Percentiles rank a stretch among this genome's conserved stretches.
Conservation (phyloP, 2,329 filamentous ascomycete genomes). For the Apiospora aurea region DNA sequence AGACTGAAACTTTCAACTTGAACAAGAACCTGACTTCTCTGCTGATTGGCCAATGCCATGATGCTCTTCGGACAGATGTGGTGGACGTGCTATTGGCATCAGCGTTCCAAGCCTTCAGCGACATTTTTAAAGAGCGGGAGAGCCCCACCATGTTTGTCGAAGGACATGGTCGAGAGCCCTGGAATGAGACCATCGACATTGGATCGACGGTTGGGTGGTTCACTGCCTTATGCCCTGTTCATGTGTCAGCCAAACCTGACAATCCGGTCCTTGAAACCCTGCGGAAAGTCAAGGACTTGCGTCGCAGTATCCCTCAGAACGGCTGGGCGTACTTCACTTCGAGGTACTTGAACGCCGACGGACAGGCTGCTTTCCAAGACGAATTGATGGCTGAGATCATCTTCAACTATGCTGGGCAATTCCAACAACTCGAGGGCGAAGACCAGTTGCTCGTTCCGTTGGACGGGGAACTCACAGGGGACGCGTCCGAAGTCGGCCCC, state of each 20-base stretch:
- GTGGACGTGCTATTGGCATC: conserved; percentile 44
- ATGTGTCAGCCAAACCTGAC: not conserved
- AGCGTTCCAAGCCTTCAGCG: conserved; percentile 40
- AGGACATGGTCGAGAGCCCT: conserved; percentile 49
- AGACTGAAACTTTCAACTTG: conserved; percentile 16
- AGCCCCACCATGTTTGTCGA: conserved; percentile 49
- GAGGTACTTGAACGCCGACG: conserved; percentile 41
- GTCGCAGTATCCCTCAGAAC: conserved; percentile 43
- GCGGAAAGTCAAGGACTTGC: conserved; percentile 43
- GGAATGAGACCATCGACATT: conserved; percentile 41
- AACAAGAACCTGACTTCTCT: conserved; percentile 38
- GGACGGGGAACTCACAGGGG: conserved; percentile 19
- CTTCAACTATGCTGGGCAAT: conserved; percentile 32
- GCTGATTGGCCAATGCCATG: conserved; percentile 32
- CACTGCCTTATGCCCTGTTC: conserved; percentile 48
- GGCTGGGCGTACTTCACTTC: conserved; percentile 48
- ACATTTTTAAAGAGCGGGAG: conserved; percentile 40
- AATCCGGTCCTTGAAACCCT: not conserved
- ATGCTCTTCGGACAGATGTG: conserved; percentile 38
- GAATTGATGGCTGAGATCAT: conserved; percentile 49
- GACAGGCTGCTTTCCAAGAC: conserved; percentile 40
- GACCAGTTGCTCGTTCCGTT: conserved; percentile 23
- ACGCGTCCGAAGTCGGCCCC: conserved; percentile 24
- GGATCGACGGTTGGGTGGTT: conserved; percentile 54
- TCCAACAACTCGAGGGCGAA: conserved; percentile 30